Evolutionary conservation across 2,329 filamentous ascomycete genomes (phyloP), one percentile per base, ranked within the genome.

Genomic region (Diaporthe velutina): DNA sequence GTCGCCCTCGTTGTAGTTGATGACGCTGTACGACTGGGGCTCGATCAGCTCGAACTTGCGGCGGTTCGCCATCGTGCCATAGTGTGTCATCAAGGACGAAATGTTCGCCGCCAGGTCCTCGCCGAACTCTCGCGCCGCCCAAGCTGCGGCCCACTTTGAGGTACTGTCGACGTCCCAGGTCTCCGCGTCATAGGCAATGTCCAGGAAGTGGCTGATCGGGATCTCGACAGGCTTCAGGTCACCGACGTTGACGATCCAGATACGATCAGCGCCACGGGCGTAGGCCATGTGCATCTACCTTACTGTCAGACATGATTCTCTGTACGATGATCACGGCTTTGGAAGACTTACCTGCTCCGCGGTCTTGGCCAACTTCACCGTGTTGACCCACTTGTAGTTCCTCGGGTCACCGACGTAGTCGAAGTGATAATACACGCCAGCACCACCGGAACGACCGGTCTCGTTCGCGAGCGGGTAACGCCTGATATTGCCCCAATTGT

Each of bases 221-320:
- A 93, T 86, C 83, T 93, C 85, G 4, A 91, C 84, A 0, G 90
- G 89, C 82, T 93, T 93, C 76, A 93, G 85, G 78, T 93, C 91
- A 54, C 91, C 91, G 28, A 93, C 90, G 76, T 93, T 93, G 77
- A 92, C 90, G 57, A 93, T 87, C 91, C 91, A 93, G 76, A 93
- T 91, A 25, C 88, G 85, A 76, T 89, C 86, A 4, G 90, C 91
- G 2, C 90, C 84, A 52, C 90, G 86, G 30, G 90, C 85, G 73
- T 91, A 89, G 2, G 91, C 89, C 70, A 91, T 84, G 75, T 88
- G 86, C 86, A 93, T 88, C 81, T 93, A 80, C n/a, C 4, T 12
- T 15, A 13, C 5, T 25, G 60, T 75, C 28, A 73, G 73, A 54
- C n/a, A 28, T 17, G 0, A 33, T 19, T 12, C 42, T 45, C 48